phyloP scores from a whole-genome alignment of 1,139 yeast genomes.

The Lodderomyces theae region DNA sequence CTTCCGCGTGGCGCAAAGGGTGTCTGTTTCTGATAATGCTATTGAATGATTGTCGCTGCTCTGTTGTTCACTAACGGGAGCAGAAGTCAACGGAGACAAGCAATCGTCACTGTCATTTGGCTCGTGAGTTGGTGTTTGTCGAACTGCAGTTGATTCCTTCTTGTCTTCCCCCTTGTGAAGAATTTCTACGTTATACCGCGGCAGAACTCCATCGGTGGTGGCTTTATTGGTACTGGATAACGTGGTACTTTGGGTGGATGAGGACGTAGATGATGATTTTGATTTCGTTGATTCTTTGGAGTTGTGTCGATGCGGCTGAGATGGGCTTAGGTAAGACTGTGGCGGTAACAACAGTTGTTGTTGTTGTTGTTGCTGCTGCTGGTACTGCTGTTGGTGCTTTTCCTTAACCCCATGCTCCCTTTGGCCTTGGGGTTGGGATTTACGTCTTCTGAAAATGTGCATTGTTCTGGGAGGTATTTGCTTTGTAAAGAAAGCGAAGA shows the following conservation, averaged over 20 bases:
- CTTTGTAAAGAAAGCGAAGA: background rate
- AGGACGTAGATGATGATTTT: background rate
- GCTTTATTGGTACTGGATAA: background rate
- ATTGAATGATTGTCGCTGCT: constrained; percentile 10
- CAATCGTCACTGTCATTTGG: constrained; percentile 3
- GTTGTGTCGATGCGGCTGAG: constrained; percentile 2
- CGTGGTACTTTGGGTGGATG: constrained; percentile 9
- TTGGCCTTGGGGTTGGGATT: constrained; percentile 8
- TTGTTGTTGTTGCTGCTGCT: background rate
- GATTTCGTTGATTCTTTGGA: background rate
- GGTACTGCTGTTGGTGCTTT: background rate
- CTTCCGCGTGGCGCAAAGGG: constrained; percentile 19
- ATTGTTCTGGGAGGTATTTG: background rate
- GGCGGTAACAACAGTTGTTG: background rate
- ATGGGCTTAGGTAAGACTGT: background rate
- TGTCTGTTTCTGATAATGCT: constrained; percentile 25
- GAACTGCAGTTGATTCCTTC: background rate
- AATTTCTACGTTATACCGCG: constrained; percentile 5
- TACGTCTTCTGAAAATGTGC: constrained; percentile 9
- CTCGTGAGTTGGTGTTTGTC: background rate
- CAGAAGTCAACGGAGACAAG: constrained; percentile 5
- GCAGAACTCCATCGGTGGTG: background rate
- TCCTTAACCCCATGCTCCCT: background rate
- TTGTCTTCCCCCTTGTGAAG: constrained; percentile 7
- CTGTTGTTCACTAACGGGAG: constrained; percentile 1